Percentiles rank a stretch among this genome's conserved stretches.
Conservation (phyloP, 768 basidiomycete species). For the Calvatia gigantea region DNA sequence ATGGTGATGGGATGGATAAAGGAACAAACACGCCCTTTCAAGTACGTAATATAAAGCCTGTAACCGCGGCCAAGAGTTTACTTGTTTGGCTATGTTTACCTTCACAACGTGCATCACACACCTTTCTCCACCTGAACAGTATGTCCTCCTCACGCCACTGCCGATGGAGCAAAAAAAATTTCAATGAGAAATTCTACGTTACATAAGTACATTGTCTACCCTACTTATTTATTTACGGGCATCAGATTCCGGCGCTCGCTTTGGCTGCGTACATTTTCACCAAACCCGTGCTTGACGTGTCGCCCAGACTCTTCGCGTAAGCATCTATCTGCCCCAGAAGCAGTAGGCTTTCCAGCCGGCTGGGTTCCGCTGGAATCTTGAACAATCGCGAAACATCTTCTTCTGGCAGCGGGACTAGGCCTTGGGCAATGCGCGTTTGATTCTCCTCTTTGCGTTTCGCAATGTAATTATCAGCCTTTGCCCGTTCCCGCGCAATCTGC, state of each 20-base stretch:
- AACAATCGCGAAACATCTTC: slow-evolving; percentile 82
- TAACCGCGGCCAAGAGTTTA: not conserved
- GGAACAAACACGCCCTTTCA: not conserved
- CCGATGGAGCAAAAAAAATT: not conserved
- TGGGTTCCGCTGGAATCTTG: slow-evolving; percentile 87
- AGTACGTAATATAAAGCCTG: not conserved
- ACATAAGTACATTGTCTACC: too few relatives aligned
- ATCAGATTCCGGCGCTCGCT: slow-evolving; percentile 19
- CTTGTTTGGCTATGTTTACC: slow-evolving; percentile 11
- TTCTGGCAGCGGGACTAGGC: slow-evolving; percentile 81
- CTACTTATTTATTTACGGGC: not conserved
- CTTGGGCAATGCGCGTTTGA: slow-evolving; percentile 70
- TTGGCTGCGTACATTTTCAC: slow-evolving; percentile 83
- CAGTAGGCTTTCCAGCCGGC: slow-evolving; percentile 82
- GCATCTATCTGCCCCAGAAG: slow-evolving; percentile 86
- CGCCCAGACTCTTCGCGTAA: slow-evolving; percentile 73
- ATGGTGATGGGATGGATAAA: not conserved
- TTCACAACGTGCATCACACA: slow-evolving; percentile 9
- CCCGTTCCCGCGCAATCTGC: slow-evolving; percentile 84
- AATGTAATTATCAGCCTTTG: slow-evolving; percentile 73
- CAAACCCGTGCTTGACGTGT: slow-evolving; percentile 57
- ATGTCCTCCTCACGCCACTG: not conserved
- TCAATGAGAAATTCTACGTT: too few relatives aligned
- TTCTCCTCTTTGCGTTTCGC: slow-evolving; percentile 91
- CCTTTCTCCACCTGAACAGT: not conserved